Conservation (phyloP, 352 stramenopile genomes). For the Aphanomyces invadans region DNA sequence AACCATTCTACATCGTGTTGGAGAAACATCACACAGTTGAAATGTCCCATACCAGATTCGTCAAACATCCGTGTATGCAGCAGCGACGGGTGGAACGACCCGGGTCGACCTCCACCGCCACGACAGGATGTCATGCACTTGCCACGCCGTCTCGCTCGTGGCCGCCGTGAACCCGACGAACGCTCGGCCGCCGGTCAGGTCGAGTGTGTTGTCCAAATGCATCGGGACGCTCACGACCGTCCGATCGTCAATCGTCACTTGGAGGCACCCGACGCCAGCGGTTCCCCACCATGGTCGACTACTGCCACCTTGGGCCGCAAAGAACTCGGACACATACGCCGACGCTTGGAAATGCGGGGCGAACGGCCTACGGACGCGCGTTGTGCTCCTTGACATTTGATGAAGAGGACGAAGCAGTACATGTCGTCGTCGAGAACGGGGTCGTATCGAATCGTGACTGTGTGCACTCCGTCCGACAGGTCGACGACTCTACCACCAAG, state of each 20-base stretch:
- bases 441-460: slow-evolving; percentile 65
- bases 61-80: not conserved
- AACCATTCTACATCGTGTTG: no score
- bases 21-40: no score
- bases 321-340: slow-evolving; percentile 56
- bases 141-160: slow-evolving; percentile 75
- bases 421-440: slow-evolving; percentile 57
- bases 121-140: slow-evolving; percentile 83
- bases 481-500: slow-evolving; percentile 44
- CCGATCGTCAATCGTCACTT: slow-evolving; percentile 84
- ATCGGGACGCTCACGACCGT: slow-evolving; percentile 75
- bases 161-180: slow-evolving; percentile 90
- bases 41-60: not conserved
- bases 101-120: slow-evolving; percentile 72
- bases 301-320: no score
- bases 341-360: slow-evolving; percentile 45
- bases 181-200: slow-evolving; percentile 72
- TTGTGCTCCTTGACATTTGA: no score
- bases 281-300: slow-evolving; percentile 35
- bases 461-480: slow-evolving; percentile 62
- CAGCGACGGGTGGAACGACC: not conserved
- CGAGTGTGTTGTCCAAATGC: slow-evolving; percentile 70
- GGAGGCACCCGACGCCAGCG: slow-evolving; percentile 65
- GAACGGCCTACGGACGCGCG: slow-evolving; percentile 52
- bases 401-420: no score